These are phyloP conservation scores for Begonia peltatifolia DNA, from an alignment of 306 rosid species.

Conservation along the genomic window DNA sequence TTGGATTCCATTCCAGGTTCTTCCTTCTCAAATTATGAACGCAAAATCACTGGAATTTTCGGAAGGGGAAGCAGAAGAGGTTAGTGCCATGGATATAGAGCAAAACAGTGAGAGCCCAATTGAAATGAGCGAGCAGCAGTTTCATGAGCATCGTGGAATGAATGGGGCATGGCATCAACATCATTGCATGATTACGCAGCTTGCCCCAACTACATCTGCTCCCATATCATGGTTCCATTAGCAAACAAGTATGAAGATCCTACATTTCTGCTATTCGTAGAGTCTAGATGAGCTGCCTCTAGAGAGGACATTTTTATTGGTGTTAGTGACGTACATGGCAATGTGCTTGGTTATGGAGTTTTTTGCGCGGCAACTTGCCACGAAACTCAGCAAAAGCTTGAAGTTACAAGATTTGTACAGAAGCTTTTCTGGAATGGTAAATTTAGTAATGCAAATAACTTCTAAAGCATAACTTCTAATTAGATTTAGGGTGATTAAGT, in stretches of 20 bases:
- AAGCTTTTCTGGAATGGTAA: too few species aligned
- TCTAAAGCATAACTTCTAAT: too few species aligned
- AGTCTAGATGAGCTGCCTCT: too few species aligned
- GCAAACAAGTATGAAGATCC: neutral
- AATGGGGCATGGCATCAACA: constrained; percentile 40
- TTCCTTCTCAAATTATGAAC: neutral
- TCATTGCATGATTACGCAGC: constrained; percentile 59
- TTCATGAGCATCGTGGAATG: constrained; percentile 9
- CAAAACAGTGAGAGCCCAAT: constrained; percentile 1
- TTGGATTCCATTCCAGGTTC: constrained; percentile 31
- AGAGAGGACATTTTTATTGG: too few species aligned
- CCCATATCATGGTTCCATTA: constrained; percentile 66
- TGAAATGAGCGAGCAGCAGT: constrained; percentile 5
- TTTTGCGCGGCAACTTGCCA: too few species aligned
- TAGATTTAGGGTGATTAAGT: too few species aligned
- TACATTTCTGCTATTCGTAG: too few species aligned
- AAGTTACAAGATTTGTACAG: too few species aligned
- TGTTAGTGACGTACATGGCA: too few species aligned
- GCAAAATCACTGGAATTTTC: constrained; percentile 15
- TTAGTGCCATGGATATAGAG: constrained; percentile 46
- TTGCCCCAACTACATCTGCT: constrained; percentile 51
- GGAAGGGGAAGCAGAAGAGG: constrained; percentile 41
- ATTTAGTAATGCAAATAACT: too few species aligned
- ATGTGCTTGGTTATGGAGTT: too few species aligned
- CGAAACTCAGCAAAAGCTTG: too few species aligned